These are phyloP conservation scores for Zygoascus ofunaensis DNA, from an alignment of 805 yeast species.

Conservation along the genomic window DNA sequence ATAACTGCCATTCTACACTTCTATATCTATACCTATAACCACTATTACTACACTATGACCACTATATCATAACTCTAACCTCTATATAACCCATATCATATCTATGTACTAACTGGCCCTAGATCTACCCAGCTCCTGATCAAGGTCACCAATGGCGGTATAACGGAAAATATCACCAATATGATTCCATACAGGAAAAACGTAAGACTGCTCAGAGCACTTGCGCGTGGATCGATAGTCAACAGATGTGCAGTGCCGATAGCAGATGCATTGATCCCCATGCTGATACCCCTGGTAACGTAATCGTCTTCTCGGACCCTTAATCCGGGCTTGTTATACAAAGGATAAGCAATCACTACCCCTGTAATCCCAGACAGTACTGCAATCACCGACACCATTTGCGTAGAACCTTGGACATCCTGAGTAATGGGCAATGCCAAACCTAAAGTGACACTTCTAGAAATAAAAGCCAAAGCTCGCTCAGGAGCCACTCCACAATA, in stretches of 20 bases:
- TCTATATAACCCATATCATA: too few species aligned
- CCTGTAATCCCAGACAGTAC: conserved; percentile 71
- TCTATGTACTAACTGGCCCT: conserved; percentile 6
- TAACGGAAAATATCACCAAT: conserved; percentile 60
- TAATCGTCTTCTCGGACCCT: conserved; percentile 54
- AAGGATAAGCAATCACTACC: conserved; percentile 55
- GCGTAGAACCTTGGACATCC: conserved; percentile 59
- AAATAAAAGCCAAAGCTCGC: conserved; percentile 65
- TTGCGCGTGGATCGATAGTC: conserved; percentile 66
- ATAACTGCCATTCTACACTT: neutral
- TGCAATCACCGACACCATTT: conserved; percentile 71
- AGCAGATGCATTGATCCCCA: conserved; percentile 76
- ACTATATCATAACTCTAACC: neutral
- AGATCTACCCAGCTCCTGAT: conserved; percentile 27
- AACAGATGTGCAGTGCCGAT: conserved; percentile 71
- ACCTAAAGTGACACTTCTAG: conserved; percentile 71
- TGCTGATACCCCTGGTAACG: conserved; percentile 64
- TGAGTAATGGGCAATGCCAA: conserved; percentile 65
- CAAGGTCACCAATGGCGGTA: conserved; percentile 43
- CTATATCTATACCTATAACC: neutral
- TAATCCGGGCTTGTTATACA: conserved; percentile 34
- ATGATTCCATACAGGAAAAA: conserved; percentile 65
- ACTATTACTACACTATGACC: neutral
- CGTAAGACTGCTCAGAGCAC: conserved; percentile 64
- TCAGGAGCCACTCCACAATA: conserved; percentile 52